phyloP scores from a whole-genome alignment of 805 yeast species.

The Zygosaccharomyces lentus region DNA sequence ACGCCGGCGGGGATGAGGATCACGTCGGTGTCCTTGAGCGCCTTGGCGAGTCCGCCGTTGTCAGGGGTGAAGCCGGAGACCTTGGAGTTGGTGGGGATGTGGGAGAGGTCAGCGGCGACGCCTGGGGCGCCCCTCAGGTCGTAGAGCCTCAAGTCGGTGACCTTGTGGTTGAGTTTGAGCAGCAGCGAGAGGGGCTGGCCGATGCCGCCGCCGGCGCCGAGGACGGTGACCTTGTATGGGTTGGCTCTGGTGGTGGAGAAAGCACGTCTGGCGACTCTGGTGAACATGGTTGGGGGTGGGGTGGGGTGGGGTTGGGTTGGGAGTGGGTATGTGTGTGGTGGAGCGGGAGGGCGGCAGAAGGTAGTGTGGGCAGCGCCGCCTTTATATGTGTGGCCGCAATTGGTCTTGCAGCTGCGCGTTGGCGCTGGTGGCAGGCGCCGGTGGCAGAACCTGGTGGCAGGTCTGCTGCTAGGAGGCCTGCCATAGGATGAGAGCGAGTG shows the following conservation, averaged over 20 bases:
- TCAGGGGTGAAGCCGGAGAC: slow-evolving; percentile 89
- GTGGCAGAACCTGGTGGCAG: no score
- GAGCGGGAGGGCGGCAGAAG: no score
- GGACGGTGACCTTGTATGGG: slow-evolving; percentile 74
- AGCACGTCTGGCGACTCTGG: slow-evolving; percentile 53
- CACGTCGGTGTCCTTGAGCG: slow-evolving; percentile 69
- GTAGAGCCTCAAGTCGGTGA: slow-evolving; percentile 78
- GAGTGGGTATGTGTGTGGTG: no score
- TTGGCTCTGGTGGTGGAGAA: slow-evolving; percentile 64
- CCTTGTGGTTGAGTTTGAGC: slow-evolving; percentile 82
- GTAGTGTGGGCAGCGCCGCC: no score
- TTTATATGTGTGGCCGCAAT: no score
- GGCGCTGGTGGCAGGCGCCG: no score
- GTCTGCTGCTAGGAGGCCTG: background rate
- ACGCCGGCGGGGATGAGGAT: slow-evolving; percentile 96
- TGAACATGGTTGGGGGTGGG: slow-evolving; percentile 41
- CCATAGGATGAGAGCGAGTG: background rate
- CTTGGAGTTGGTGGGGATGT: slow-evolving; percentile 85
- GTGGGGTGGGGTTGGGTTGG: no score
- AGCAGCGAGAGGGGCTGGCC: slow-evolving; percentile 85
- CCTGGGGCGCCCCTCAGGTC: slow-evolving; percentile 93
- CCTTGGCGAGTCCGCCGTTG: slow-evolving; percentile 61
- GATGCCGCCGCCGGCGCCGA: slow-evolving; percentile 92
- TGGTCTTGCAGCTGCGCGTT: no score
- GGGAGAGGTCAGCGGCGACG: slow-evolving; percentile 94